A percentile compares a stretch with the other conserved stretches of the same genome.
Conservation (phyloP, 2,329 filamentous ascomycete species). For the Boeremia exigua region DNA sequence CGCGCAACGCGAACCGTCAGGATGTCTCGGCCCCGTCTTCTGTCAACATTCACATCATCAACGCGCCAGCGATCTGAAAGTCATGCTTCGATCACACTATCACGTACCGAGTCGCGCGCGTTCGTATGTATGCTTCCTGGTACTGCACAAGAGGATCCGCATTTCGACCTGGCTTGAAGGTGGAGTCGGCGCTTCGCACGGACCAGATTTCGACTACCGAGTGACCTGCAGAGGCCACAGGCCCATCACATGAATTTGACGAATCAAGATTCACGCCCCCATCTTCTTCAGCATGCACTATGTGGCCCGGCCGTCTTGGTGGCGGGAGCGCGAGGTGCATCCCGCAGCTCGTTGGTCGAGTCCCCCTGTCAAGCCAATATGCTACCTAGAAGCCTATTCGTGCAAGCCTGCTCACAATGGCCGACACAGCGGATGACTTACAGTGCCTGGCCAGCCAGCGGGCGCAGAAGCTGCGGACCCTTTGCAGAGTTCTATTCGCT, state of each 20-base stretch:
- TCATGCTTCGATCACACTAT: conserved; percentile 41
- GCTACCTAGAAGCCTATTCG: conserved; percentile 33
- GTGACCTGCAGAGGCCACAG: conserved; percentile 23
- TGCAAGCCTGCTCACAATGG: conserved; percentile 28
- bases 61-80: background rate
- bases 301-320: conserved; percentile 30
- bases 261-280: conserved; percentile 24
- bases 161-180: conserved; percentile 14
- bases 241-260: conserved; percentile 33
- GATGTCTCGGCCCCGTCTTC: background rate
- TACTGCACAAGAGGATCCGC: conserved; percentile 17
- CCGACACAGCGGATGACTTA: conserved; percentile 33
- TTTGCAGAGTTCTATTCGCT: conserved; percentile 15
- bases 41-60: background rate
- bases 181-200: conserved; percentile 40
- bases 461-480: conserved; percentile 17
- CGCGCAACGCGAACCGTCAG: background rate
- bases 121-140: conserved; percentile 3
- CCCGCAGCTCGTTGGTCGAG: conserved; percentile 40
- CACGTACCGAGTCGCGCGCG: conserved; percentile 27
- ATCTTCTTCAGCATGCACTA: conserved; percentile 24
- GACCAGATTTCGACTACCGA: conserved; percentile 28
- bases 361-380: conserved; percentile 41
- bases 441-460: conserved; percentile 34
- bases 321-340: conserved; percentile 27